Evolutionary conservation across 345 rosid genomes (phyloP).

Genomic region (Lumnitzera littorea): DNA sequence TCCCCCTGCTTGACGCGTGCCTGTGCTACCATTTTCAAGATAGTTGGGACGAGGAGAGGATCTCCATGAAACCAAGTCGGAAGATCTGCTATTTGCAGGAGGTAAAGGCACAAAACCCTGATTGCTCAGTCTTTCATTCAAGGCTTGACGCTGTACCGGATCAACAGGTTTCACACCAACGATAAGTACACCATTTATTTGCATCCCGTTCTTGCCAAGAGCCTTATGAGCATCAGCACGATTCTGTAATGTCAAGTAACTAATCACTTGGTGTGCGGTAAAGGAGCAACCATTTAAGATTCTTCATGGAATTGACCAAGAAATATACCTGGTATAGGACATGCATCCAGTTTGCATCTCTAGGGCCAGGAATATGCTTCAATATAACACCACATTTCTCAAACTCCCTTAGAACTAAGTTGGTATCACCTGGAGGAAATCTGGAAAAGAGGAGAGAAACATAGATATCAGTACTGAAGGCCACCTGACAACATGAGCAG

Average conservation of each 20-base stretch:
- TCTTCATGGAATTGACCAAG: background rate
- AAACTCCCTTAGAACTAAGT: constrained; percentile 83
- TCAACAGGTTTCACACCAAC: constrained; percentile 90
- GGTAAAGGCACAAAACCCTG: constrained; percentile 84
- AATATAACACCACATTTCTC: constrained; percentile 85
- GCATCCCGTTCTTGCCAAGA: constrained; percentile 77
- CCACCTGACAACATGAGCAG: background rate
- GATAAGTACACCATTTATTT: constrained; percentile 70
- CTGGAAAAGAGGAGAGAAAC: constrained; percentile 28
- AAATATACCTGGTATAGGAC: constrained; percentile 73
- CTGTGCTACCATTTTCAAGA: constrained; percentile 57
- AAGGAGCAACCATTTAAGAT: background rate
- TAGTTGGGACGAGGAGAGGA: constrained; percentile 44
- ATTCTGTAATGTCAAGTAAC: constrained; percentile 37
- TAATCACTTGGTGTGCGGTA: background rate
- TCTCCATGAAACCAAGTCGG: constrained; percentile 30
- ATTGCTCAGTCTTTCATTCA: constrained; percentile 63
- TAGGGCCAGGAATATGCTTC: constrained; percentile 93
- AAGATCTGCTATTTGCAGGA: constrained; percentile 37
- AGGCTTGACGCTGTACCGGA: constrained; percentile 66
- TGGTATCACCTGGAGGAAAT: constrained; percentile 83
- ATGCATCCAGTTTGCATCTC: constrained; percentile 97
- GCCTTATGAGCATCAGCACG: constrained; percentile 91
- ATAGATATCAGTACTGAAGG: background rate
- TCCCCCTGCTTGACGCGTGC: constrained; percentile 50